Conservation (phyloP, 2,329 filamentous ascomycete species). For the Penicillium sp. region DNA sequence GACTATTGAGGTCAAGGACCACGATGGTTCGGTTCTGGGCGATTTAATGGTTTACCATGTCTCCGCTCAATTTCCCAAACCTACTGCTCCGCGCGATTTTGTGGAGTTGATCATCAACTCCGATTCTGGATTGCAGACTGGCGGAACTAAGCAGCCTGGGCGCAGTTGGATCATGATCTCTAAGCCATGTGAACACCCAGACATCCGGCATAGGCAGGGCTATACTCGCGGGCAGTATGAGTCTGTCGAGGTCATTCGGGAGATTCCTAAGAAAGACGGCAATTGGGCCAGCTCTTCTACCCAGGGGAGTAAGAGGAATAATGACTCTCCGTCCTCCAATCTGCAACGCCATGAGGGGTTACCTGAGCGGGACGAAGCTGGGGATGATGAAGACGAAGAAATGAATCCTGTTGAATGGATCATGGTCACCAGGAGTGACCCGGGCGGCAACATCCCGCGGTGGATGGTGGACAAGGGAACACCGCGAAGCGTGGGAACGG, state of each 20-base stretch:
- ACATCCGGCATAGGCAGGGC: constrained; percentile 65
- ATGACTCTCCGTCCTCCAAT: constrained; percentile 31
- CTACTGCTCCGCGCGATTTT: constrained; percentile 84
- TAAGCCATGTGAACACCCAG: constrained; percentile 74
- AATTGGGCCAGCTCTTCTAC: constrained; percentile 10
- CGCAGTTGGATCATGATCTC: constrained; percentile 84
- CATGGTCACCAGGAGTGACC: constrained; percentile 87
- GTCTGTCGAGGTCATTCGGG: constrained; percentile 85
- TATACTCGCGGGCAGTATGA: constrained; percentile 86
- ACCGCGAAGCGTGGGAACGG: constrained; percentile 72
- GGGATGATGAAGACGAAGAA: constrained; percentile 46
- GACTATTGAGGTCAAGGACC: constrained; percentile 54
- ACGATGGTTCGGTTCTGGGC: constrained; percentile 21
- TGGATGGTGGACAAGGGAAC: constrained; percentile 92
- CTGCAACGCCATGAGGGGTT: constrained; percentile 30
- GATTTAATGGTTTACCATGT: constrained; percentile 68
- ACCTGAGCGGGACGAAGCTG: constrained; percentile 10
- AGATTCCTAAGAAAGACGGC: constrained; percentile 56
- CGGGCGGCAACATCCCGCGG: constrained; percentile 80
- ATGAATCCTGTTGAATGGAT: constrained; percentile 78
- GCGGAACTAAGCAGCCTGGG: constrained; percentile 36
- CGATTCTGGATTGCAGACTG: constrained; percentile 34
- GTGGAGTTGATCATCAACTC: constrained; percentile 74
- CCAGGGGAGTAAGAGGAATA: constrained; percentile 33
- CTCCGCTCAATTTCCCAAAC: constrained; percentile 85